Evolutionary conservation across 805 yeast species (phyloP), one percentile per base, ranked within the genome.

Genomic region (Wickerhamomyces bisporus): DNA sequence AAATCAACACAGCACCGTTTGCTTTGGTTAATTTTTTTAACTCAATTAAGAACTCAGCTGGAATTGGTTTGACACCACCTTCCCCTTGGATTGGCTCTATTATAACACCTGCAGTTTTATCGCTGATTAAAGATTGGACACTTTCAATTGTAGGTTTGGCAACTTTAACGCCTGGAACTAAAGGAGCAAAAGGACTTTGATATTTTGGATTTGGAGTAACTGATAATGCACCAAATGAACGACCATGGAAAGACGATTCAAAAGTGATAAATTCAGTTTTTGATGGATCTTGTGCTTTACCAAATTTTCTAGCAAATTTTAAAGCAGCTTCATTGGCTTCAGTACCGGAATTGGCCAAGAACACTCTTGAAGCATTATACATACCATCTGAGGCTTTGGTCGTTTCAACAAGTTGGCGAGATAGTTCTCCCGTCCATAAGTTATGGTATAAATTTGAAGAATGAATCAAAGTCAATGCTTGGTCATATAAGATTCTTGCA

Each of bases 1-100:
- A 88, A 47, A 91, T 89, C 42, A 91, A 73, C 24, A 86, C 57
- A 10, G 85, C 94, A 38, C 83, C 78, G 49, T 81, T 71, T 39
- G 79, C 71, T 40, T 66, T 64, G 58, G 96, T 86, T 40, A 84
- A 62, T 50, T 74, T 61, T 49, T 82, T 80, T 57, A 91, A 65
- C 35, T 76, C 77, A 4, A 68, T 56, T 44, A 91, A 68, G 56
- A 86, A 88, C 30, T 79, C 85, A 0, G 62, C 49, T 27, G 74
- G 69, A 41, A 86, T 74, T 16, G 81, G 77, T 53, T 79, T 77
- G 15, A 91, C 81, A 40, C 98, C 98, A 41, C 98, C 98, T 66
- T 91, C 98, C 49, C 98, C 98, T 68, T 93, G 98, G 42, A 93
- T 81, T 17, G 98, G 98, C 64, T 93, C 98, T 27, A 93, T 80